Conservation (phyloP, 2,329 filamentous ascomycete genomes). For the Colletotrichum horii region DNA sequence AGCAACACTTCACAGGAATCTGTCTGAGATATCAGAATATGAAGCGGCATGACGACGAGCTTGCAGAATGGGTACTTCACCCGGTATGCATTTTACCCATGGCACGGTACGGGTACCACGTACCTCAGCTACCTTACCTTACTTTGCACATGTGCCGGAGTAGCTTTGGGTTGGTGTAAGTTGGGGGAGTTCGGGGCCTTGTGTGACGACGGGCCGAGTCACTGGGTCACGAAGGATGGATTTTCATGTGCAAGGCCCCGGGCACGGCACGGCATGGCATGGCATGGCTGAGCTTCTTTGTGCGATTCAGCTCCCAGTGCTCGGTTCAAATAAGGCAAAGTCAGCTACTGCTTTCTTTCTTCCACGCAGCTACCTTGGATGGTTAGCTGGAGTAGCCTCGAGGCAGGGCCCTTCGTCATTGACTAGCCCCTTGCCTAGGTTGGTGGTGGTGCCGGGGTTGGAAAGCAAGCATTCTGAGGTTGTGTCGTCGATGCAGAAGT, state of each 20-base stretch:
- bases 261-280: not conserved
- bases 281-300: not conserved
- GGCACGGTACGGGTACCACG: not conserved
- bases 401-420: not conserved
- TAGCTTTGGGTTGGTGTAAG: not conserved
- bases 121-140: not conserved
- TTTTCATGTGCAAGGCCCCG: not conserved
- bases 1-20: not conserved
- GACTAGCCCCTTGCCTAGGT: not conserved
- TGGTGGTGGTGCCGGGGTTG: not conserved
- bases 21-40: not conserved
- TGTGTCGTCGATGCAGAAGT: not conserved
- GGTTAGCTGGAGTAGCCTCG: not conserved
- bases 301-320: not conserved
- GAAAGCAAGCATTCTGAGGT: not conserved
- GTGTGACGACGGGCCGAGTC: not conserved
- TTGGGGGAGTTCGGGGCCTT: not conserved
- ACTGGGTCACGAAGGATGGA: not conserved
- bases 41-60: not conserved
- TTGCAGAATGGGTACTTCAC: conserved; percentile 8
- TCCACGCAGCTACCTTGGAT: not conserved
- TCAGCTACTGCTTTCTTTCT: not conserved
- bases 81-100: not conserved
- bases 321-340: not conserved
- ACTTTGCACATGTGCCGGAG: not conserved